These are phyloP conservation scores for Glycyrrhiza uralensis DNA, from an alignment of 306 rosid genomes.

Conservation along the genomic window DNA sequence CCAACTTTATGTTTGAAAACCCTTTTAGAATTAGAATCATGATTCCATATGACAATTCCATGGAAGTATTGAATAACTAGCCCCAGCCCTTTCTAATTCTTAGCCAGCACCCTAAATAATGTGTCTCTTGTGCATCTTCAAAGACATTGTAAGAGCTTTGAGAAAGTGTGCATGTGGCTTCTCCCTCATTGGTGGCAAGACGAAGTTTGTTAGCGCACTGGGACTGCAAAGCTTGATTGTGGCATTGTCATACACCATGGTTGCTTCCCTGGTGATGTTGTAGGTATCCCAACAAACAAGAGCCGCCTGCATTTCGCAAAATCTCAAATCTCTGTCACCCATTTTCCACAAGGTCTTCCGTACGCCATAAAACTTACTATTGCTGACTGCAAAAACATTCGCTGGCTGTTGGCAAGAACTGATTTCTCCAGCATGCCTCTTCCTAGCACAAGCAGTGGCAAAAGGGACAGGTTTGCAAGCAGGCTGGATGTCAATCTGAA, in stretches of 20 bases:
- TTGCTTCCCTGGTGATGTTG: background rate
- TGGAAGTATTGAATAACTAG: background rate
- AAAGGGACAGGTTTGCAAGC: background rate
- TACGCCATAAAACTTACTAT: background rate
- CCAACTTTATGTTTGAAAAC: background rate
- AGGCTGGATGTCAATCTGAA: background rate
- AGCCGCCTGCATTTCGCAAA: background rate
- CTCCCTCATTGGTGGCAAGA: background rate
- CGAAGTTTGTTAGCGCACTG: background rate
- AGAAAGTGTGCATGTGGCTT: background rate
- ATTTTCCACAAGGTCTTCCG: background rate
- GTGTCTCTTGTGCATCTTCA: background rate
- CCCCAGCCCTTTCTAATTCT: background rate
- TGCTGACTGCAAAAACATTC: background rate
- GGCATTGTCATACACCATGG: background rate
- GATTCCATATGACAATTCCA: background rate
- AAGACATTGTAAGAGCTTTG: background rate
- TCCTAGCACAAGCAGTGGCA: background rate
- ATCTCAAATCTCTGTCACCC: background rate
- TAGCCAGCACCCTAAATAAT: background rate
- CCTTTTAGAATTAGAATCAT: background rate
- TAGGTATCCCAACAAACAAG: background rate
- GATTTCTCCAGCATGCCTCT: background rate
- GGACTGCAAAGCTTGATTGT: background rate
- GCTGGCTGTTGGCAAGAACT: background rate